A percentile compares a stretch with the other conserved stretches of the same genome.
Evolutionary conservation across 306 rosid species (phyloP).

Genomic region (Psophocarpus tetragonolobus): DNA sequence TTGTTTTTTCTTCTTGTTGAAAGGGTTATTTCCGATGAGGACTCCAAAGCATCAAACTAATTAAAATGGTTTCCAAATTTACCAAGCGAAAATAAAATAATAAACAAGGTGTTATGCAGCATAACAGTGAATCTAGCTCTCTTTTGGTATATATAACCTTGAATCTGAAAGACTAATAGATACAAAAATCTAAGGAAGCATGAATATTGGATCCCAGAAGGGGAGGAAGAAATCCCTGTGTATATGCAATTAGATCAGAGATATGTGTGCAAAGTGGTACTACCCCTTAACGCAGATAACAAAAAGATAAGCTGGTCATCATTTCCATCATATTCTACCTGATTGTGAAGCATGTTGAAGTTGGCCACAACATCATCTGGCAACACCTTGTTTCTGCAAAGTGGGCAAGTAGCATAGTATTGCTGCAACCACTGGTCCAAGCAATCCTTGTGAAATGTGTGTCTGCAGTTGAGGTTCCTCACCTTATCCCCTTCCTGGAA

Average conservation of each 20-base stretch:
- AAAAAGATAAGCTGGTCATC: constrained; percentile 61
- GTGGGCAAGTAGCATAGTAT: constrained; percentile 82
- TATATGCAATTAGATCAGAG: constrained; percentile 37
- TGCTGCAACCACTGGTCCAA: constrained; percentile 82
- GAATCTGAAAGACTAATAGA: neutral
- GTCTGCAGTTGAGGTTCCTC: constrained; percentile 70
- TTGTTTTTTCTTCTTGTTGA: too few species aligned
- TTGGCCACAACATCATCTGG: constrained; percentile 69
- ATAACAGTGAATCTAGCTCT: neutral
- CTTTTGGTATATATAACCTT: neutral
- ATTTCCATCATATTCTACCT: constrained; percentile 55
- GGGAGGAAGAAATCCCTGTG: constrained; percentile 10
- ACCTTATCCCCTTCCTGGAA: constrained; percentile 75
- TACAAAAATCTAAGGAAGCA: constrained; percentile 1
- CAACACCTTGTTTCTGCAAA: constrained; percentile 73
- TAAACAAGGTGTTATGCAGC: neutral
- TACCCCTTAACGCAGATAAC: constrained; percentile 63
- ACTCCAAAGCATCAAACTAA: neutral
- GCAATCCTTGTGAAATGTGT: constrained; percentile 80
- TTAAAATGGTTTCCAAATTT: neutral
- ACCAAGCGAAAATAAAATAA: neutral
- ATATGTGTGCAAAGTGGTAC: constrained; percentile 51
- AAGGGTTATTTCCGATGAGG: neutral
- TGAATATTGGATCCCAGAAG: neutral
- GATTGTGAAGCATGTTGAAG: constrained; percentile 57